These are phyloP conservation scores for Urostyla sp. DNA, from an alignment of 73 alveolate genomes.

Conservation along the genomic window DNA sequence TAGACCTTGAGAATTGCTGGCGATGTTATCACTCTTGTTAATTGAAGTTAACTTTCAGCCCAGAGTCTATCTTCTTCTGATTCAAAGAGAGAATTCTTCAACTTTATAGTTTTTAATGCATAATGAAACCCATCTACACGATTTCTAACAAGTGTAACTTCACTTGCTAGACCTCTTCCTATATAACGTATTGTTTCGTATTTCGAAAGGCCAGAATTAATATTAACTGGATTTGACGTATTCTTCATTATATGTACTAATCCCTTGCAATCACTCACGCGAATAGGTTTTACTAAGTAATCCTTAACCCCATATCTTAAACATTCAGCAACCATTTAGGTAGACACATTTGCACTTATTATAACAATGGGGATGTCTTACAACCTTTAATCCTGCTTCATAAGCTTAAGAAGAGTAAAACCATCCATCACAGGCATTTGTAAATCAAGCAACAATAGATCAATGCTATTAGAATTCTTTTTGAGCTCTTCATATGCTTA, in stretches of 20 bases:
- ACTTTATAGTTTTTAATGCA: slow-evolving; percentile 73
- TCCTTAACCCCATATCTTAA: slow-evolving; percentile 81
- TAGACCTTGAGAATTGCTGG: slow-evolving; percentile 95
- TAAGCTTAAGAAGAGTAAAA: slow-evolving; percentile 71
- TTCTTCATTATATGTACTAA: slow-evolving; percentile 44
- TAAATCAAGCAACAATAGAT: slow-evolving; percentile 83
- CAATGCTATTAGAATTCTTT: slow-evolving; percentile 70
- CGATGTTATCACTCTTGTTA: slow-evolving; percentile 83
- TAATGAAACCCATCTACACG: slow-evolving; percentile 41
- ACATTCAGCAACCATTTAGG: slow-evolving; percentile 75
- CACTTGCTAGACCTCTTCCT: slow-evolving; percentile 91
- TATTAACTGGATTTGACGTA: no score
- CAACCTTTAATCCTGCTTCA: slow-evolving; percentile 78
- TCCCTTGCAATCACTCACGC: slow-evolving; percentile 61
- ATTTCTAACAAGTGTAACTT: slow-evolving; percentile 70
- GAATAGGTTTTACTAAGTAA: slow-evolving; percentile 87
- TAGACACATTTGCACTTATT: slow-evolving; percentile 84
- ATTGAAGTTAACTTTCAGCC: slow-evolving; percentile 92
- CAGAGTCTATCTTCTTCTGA: slow-evolving; percentile 81
- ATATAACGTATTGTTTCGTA: slow-evolving; percentile 34
- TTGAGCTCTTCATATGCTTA: slow-evolving; percentile 75
- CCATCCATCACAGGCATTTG: slow-evolving; percentile 92
- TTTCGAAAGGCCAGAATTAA: slow-evolving; percentile 36
- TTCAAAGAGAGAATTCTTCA: slow-evolving; percentile 59
- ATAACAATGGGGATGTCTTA: slow-evolving; percentile 83